Evolutionary conservation across 169 alveolate species (phyloP).

Genomic region (Amoebophrya sp.): DNA sequence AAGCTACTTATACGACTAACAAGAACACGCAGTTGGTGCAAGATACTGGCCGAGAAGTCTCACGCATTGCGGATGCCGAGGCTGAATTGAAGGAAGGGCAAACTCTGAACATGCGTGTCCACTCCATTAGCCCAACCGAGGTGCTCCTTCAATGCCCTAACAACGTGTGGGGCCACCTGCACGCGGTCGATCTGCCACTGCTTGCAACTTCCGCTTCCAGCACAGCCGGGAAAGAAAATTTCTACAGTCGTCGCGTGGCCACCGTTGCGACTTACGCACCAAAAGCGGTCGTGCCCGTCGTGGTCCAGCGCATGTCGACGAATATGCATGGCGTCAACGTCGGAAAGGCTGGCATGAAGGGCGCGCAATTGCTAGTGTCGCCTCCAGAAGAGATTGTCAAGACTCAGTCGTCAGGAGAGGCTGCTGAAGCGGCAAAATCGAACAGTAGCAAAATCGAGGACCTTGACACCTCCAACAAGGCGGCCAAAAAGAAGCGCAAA

Average conservation of each 20-base stretch:
- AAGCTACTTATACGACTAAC: too few species aligned
- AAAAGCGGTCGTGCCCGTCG: background rate
- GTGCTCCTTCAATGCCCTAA: background rate
- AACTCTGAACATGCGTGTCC: background rate
- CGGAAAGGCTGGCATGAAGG: background rate
- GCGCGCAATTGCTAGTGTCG: background rate
- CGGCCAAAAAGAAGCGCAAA: background rate
- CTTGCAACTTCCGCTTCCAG: too few species aligned
- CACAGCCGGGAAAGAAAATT: background rate
- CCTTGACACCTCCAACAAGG: too few species aligned
- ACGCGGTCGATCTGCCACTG: background rate
- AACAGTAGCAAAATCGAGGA: too few species aligned
- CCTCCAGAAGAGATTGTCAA: background rate
- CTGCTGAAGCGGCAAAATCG: too few species aligned
- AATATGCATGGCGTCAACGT: background rate
- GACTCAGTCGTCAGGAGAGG: too few species aligned
- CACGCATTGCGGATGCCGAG: background rate
- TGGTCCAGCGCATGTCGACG: background rate
- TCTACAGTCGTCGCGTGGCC: background rate
- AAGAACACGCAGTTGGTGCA: background rate
- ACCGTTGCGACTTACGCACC: background rate
- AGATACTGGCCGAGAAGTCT: background rate
- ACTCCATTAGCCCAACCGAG: background rate
- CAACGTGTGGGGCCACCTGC: conserved; percentile 10
- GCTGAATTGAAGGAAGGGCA: background rate